Evolutionary conservation across 2,329 filamentous ascomycete species (phyloP).

Genomic region (Beauveria australis): DNA sequence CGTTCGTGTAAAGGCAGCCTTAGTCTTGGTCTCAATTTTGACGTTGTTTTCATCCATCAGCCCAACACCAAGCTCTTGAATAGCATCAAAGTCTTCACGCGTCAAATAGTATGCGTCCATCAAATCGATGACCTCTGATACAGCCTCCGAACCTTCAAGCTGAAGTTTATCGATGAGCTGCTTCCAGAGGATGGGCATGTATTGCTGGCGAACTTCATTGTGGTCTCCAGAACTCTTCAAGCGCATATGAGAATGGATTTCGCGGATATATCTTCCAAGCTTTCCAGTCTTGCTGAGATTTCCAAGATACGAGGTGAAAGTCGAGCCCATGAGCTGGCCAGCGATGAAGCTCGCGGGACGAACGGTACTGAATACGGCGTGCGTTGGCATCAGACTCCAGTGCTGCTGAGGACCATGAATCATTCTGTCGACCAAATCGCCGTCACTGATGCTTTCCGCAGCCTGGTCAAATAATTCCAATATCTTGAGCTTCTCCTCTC

Average conservation of each 20-base stretch:
- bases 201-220: constrained; percentile 90
- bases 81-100: constrained; percentile 86
- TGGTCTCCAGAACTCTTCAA: constrained; percentile 83
- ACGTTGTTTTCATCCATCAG: constrained; percentile 68
- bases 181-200: constrained; percentile 81
- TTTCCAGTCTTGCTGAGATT: constrained; percentile 84
- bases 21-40: constrained; percentile 76
- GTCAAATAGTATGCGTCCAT: constrained; percentile 98
- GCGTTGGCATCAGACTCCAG: constrained; percentile 95
- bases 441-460: constrained; percentile 93
- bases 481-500: constrained; percentile 69
- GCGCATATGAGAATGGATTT: constrained; percentile 96
- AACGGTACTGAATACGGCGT: constrained; percentile 93
- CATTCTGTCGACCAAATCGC: constrained; percentile 93
- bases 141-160: constrained; percentile 70
- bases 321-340: constrained; percentile 65
- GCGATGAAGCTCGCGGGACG: constrained; percentile 80
- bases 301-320: constrained; percentile 87
- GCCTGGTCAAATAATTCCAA: constrained; percentile 81
- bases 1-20: constrained; percentile 80
- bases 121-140: constrained; percentile 77
- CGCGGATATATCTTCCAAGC: constrained; percentile 74
- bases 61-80: constrained; percentile 85
- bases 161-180: constrained; percentile 68
- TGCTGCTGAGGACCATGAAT: constrained; percentile 97